Evolutionary conservation across 192 early-diverging fungal genomes (phyloP), one percentile per base, ranked within the genome.

Genomic region (Coemansia javaensis): DNA sequence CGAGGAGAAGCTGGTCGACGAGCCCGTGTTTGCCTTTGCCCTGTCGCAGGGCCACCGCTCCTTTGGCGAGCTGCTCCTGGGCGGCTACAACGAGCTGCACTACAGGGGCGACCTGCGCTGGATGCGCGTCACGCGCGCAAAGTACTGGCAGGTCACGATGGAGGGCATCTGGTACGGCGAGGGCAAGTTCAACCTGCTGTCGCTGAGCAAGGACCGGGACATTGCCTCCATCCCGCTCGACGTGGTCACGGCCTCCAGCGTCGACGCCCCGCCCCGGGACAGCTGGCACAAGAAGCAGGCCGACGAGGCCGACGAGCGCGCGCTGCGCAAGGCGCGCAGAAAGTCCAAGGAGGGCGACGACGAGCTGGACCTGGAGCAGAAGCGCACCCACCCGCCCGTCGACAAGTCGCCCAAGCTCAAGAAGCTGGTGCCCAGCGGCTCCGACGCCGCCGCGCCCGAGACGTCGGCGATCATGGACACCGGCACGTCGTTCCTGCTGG

Each of bases 121-220:
- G 50, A 58, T 81, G 50, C 69, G 65, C 7, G 59, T 80, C 3
- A 81, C 69, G 5, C 64, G 65, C n/a, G 48, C 77, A 17, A 75
- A 76, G 39, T 84, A 83, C 63, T 85, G 85, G 83, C 53, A 78
- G 49, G 64, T 77, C 14, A 54, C 38, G 25, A 63, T 77, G 59
- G 63, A 77, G 44, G 68, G 60, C 36, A 40, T 75, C 30, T 66
- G 61, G 63, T 67, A 66, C 32, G 71, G 71, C 12, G 59, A 67
- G 40, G 51, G 61, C 53, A 65, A 73, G 40, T 54, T 73, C 51
- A 65, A 73, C 22, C 53, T 73, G 10, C 40, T 71, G 18, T 56
- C 67, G 38, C 55, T 71, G 16, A 59, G 60, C 60, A 71, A 71
- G 40, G 60, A 71, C 34, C 36, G 32, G 15, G 67, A 71, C 20